phyloP scores from a whole-genome alignment of 768 basidiomycete genomes.

The Tulasnella calospora region DNA sequence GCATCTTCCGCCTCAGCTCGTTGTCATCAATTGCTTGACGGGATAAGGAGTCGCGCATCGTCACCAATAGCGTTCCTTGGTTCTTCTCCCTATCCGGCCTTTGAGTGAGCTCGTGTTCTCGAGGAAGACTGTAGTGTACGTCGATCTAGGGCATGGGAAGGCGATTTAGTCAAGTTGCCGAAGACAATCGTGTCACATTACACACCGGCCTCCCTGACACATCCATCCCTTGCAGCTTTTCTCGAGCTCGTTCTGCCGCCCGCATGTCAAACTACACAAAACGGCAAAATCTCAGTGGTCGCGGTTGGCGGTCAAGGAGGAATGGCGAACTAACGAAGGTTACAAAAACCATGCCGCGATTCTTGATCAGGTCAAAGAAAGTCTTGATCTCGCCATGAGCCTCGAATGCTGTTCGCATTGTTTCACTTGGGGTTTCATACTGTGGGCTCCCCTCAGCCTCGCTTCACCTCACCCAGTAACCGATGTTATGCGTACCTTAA shows the following conservation, averaged over 20 bases:
- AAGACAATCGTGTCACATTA: slow-evolving; percentile 26
- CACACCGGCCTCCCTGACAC: slow-evolving; percentile 85
- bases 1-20: slow-evolving; percentile 80
- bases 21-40: slow-evolving; percentile 72
- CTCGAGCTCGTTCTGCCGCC: slow-evolving; percentile 87
- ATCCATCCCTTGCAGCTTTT: slow-evolving; percentile 82
- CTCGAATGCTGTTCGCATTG: slow-evolving; percentile 81
- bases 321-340: slow-evolving; percentile 76
- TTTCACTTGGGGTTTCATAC: slow-evolving; percentile 86
- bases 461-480: neutral
- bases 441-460: slow-evolving; percentile 34
- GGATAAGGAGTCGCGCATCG: slow-evolving; percentile 63
- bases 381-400: slow-evolving; percentile 94
- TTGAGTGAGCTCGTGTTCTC: slow-evolving; percentile 69
- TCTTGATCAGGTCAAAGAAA: slow-evolving; percentile 91
- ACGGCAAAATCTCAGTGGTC: neutral
- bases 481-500: slow-evolving; percentile 71
- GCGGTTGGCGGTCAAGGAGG: neutral
- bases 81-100: slow-evolving; percentile 68
- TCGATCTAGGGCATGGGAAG: slow-evolving; percentile 66
- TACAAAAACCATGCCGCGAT: slow-evolving; percentile 97
- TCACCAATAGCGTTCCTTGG: slow-evolving; percentile 81
- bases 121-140: slow-evolving; percentile 94
- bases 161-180: neutral
- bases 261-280: slow-evolving; percentile 75